Conservation (phyloP, 352 stramenopile genomes). For the Globisporangium megalacanthum region DNA sequence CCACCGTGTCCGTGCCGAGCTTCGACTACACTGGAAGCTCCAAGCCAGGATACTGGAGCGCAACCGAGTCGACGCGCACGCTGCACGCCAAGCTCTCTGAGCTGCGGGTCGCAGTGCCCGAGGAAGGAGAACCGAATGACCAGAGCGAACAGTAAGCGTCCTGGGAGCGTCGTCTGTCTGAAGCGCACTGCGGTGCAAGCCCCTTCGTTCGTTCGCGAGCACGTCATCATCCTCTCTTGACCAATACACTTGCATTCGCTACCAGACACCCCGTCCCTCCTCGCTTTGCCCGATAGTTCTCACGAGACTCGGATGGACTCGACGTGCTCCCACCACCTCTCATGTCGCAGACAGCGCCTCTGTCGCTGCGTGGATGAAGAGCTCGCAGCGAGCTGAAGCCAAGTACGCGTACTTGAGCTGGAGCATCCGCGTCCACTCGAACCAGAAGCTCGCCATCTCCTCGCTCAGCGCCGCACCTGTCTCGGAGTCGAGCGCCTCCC, state of each 20-base stretch:
- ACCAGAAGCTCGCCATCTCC: constrained; percentile 8
- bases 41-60: constrained; percentile 17
- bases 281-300: neutral
- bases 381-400: constrained; percentile 20
- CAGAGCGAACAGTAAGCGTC: constrained; percentile 1
- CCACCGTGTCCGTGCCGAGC: neutral
- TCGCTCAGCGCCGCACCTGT: neutral
- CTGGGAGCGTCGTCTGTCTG: too few relatives aligned
- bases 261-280: neutral
- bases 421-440: constrained; percentile 33
- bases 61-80: constrained; percentile 16
- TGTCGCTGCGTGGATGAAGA: constrained; percentile 6
- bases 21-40: constrained; percentile 16
- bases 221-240: neutral
- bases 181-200: too few relatives aligned
- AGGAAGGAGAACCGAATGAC: constrained; percentile 4
- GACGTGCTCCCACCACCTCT: too few relatives aligned
- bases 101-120: constrained; percentile 8
- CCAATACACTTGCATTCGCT: neutral
- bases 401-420: constrained; percentile 47
- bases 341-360: neutral
- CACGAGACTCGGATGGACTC: neutral
- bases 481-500: neutral
- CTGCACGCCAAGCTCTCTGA: constrained; percentile 18
- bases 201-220: neutral